Base-by-base conservation (phyloP, 225 moss, liverwort and hornwort species). In the Neckera pumila region DNA sequence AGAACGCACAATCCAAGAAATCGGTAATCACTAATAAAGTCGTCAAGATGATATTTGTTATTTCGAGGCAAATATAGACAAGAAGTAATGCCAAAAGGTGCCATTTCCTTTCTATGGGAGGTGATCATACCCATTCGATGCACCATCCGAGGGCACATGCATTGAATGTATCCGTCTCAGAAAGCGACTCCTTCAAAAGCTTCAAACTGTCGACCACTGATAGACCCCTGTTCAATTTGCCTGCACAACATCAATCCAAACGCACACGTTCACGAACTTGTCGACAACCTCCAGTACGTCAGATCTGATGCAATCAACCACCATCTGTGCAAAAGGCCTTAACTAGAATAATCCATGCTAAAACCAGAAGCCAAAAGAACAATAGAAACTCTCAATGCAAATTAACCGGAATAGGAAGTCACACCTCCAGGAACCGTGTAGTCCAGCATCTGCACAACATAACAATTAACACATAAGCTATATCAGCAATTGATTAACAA, bases 351-450 rank as follows among this genome's bases (percentile, higher is more conserved):
- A 85, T 43, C 82, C 62, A 72, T 42, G 63, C 84, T 43, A 45
- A 79, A 82, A 51, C 58, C 60, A 47, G 40, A 58, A 70, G 61
- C 33, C 47, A 78, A 38, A 89, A 22, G 38, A 78, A 54, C 25
- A 51, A 36, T 49, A 6, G 8, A 28, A 73, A 57, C 21, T 40
- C 63, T 86, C 64, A 36, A 84, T 74, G 74, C 67, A 80, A 51
- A 53, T 75, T 21, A 64, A 77, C 31, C 25, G 61, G 77, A 76
- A 65, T 13, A 86, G 65, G 84, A 78, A 59, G n/a, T 25, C 93
- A 86, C 69, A 98, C 98, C 98, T 97, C 95, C 94, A 74, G 98
- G 98, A 80, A 98, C 97, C 86, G 92, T 98, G 90, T 96, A 92
- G 82, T 96, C 98, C 77, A 96, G 66, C 98, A 98, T 96, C 98